phyloP scores from a whole-genome alignment of 2,329 filamentous ascomycete genomes.

The Ceratocystis smalleyi region DNA sequence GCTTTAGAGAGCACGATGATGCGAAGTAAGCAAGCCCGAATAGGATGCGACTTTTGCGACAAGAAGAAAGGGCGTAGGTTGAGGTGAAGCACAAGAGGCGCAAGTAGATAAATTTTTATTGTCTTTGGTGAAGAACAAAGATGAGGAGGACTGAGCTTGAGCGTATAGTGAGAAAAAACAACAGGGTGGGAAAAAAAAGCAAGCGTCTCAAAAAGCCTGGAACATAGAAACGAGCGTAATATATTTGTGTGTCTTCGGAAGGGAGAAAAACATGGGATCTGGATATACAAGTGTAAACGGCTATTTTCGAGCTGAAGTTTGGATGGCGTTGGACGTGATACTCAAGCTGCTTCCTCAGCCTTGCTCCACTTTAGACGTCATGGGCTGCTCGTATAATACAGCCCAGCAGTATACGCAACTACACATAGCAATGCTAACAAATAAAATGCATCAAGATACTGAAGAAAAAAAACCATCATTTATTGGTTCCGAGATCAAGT shows the following conservation, averaged over 20 bases:
- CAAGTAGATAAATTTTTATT: background rate
- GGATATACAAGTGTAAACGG: background rate
- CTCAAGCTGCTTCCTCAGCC: background rate
- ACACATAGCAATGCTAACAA: background rate
- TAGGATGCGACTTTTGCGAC: background rate
- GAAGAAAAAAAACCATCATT: background rate
- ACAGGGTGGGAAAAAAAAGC: background rate
- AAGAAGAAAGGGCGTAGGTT: background rate
- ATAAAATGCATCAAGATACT: background rate
- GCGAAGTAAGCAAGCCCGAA: background rate
- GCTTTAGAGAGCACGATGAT: background rate
- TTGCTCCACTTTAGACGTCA: constrained; percentile 11
- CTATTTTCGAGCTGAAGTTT: background rate
- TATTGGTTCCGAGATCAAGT: background rate
- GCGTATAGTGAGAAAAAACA: background rate
- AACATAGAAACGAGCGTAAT: background rate
- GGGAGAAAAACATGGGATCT: background rate
- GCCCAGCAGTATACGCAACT: background rate
- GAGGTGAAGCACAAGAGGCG: background rate
- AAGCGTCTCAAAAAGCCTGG: background rate
- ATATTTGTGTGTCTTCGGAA: background rate
- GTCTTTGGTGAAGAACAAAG: background rate
- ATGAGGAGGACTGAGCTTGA: background rate
- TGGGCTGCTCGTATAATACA: background rate
- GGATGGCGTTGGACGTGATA: background rate